Percentiles rank a stretch among this genome's conserved stretches.
Evolutionary conservation across 345 rosid genomes (phyloP).

Genomic region (Eucalyptus pumila): DNA sequence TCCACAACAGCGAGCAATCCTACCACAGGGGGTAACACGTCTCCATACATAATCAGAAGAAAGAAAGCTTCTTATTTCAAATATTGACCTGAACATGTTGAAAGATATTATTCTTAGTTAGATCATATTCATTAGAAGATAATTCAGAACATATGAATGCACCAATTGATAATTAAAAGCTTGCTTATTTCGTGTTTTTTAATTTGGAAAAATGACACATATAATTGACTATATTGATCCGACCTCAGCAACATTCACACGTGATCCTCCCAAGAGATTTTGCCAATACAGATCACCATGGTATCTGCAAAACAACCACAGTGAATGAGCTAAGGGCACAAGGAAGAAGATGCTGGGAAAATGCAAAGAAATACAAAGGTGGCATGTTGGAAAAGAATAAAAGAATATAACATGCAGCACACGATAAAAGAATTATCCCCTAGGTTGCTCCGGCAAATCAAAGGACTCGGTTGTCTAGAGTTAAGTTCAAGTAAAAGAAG

Average conservation of each 20-base stretch:
- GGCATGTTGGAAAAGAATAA: no score
- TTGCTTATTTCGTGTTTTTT: fast-evolving
- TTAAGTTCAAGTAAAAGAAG: no score
- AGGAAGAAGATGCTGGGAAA: not conserved
- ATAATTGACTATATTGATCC: not conserved
- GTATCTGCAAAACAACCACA: not conserved
- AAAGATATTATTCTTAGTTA: not conserved
- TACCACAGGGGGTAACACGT: not conserved
- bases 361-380: no score
- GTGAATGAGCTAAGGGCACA: not conserved
- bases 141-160: not conserved
- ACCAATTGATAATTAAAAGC: not conserved
- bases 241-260: fast-evolving
- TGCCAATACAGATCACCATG: not conserved
- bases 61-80: conserved; percentile 55
- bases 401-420: no score
- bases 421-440: no score
- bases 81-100: conserved; percentile 6
- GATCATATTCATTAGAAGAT: not conserved
- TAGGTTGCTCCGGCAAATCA: no score
- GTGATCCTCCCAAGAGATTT: not conserved
- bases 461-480: no score
- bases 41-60: not conserved
- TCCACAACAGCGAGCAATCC: conserved; percentile 78
- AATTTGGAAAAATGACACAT: not conserved